These are phyloP conservation scores for Gyromitra esculenta DNA, from an alignment of 2,329 filamentous ascomycete species.

Conservation along the genomic window DNA sequence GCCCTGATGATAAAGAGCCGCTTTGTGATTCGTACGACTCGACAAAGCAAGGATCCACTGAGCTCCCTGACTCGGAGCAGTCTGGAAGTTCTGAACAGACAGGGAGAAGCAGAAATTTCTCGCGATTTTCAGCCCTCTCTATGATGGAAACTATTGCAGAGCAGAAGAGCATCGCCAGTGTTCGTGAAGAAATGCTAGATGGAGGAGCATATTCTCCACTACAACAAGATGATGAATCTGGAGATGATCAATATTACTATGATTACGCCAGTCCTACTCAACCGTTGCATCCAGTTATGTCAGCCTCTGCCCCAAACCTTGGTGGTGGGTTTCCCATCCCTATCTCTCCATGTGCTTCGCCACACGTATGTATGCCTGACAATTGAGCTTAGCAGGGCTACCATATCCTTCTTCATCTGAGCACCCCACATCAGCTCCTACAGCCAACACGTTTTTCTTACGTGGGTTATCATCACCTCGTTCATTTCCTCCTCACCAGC, in stretches of 20 bases:
- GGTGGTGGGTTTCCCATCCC: constrained; percentile 18
- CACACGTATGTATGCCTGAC: constrained; percentile 12
- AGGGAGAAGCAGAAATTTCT: constrained; percentile 42
- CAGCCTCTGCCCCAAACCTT: constrained; percentile 49
- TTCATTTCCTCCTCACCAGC: constrained; percentile 42
- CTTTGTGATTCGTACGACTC: constrained; percentile 43
- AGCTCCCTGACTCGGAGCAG: constrained; percentile 34
- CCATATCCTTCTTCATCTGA: constrained; percentile 82
- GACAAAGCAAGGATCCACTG: constrained; percentile 40
- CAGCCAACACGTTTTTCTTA: constrained; percentile 50
- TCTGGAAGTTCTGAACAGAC: constrained; percentile 13
- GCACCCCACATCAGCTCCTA: constrained; percentile 72
- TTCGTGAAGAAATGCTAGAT: constrained; percentile 34
- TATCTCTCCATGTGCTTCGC: neutral
- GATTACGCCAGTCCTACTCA: constrained; percentile 55
- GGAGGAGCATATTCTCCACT: constrained; percentile 39
- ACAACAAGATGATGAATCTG: constrained; percentile 48
- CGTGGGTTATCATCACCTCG: constrained; percentile 39
- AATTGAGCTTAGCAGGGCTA: constrained; percentile 59
- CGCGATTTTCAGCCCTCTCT: constrained; percentile 50
- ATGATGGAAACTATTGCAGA: constrained; percentile 54
- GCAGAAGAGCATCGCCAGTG: constrained; percentile 50
- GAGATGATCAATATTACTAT: constrained; percentile 50
- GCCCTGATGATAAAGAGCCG: constrained; percentile 45
- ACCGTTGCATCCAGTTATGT: constrained; percentile 53